phyloP scores from a whole-genome alignment of 192 early-diverging fungal species.

The Podila verticillata region DNA sequence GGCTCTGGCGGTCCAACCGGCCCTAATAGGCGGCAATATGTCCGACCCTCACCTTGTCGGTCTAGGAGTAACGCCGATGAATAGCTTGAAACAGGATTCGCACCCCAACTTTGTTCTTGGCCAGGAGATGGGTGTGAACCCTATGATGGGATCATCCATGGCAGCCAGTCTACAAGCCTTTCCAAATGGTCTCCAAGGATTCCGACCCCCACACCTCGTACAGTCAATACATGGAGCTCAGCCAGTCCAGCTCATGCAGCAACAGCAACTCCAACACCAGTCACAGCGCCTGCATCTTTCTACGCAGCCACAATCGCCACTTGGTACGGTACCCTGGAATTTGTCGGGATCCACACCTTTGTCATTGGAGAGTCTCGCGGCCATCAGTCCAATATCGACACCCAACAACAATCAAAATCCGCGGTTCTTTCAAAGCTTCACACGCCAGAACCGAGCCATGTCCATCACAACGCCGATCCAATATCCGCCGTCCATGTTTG shows the following conservation, averaged over 20 bases:
- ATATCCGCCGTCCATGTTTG: not conserved
- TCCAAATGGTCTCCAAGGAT: not conserved
- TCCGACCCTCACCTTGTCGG: not conserved
- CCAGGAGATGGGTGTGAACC: not conserved
- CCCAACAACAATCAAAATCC: not conserved
- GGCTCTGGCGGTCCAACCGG: not conserved
- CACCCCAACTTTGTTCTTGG: not conserved
- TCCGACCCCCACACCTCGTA: slow-evolving; percentile 5
- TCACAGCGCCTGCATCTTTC: not conserved
- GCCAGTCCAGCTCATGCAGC: slow-evolving; percentile 8
- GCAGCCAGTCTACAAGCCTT: not conserved
- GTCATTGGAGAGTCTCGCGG: not conserved
- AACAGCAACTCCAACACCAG: not conserved
- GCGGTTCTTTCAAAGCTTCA: slow-evolving; percentile 3
- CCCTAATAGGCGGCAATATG: not conserved
- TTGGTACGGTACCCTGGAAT: slow-evolving; percentile 8
- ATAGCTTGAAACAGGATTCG: not conserved
- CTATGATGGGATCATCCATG: not conserved
- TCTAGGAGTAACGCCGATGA: not conserved
- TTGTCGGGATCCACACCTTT: not conserved
- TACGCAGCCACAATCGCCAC: not conserved
- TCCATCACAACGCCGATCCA: not conserved
- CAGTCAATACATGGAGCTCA: slow-evolving; percentile 19
- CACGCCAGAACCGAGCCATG: slow-evolving; percentile 1
- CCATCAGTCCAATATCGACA: slow-evolving; percentile 1